These are phyloP conservation scores for Neofusicoccum sp. DNA, from an alignment of 2,329 filamentous ascomycete genomes.

Conservation along the genomic window DNA sequence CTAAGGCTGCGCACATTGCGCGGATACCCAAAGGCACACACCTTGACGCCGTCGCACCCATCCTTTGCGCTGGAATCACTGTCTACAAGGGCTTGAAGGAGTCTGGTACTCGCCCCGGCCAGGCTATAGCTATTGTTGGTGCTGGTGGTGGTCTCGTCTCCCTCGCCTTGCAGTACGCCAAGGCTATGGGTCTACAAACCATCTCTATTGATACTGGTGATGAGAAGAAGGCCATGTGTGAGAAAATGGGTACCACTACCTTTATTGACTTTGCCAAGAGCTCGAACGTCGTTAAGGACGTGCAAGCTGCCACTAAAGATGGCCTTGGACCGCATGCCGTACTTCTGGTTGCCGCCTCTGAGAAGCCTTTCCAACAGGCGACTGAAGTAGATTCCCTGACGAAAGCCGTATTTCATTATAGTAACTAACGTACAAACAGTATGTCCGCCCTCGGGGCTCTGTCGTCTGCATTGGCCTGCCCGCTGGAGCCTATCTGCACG, in stretches of 20 bases:
- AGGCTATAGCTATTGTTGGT: conserved; percentile 82
- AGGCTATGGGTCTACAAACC: conserved; percentile 82
- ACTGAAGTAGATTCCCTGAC: conserved; percentile 49
- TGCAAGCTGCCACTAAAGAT: conserved; percentile 77
- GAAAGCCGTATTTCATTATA: conserved; percentile 28
- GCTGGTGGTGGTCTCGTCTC: conserved; percentile 82
- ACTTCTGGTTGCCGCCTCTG: conserved; percentile 79
- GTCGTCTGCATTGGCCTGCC: conserved; percentile 91
- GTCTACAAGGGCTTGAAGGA: conserved; percentile 94
- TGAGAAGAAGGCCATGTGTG: conserved; percentile 72
- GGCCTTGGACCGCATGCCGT: conserved; percentile 86
- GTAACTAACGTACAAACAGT: conserved; percentile 42
- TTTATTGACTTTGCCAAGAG: conserved; percentile 81
- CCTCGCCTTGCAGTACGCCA: conserved; percentile 83
- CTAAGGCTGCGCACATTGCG: conserved; percentile 85
- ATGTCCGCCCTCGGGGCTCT: conserved; percentile 79
- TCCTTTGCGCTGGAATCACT: conserved; percentile 84
- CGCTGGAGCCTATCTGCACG: conserved; percentile 74
- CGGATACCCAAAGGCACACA: conserved; percentile 77
- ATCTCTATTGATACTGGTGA: conserved; percentile 83
- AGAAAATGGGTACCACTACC: conserved; percentile 67
- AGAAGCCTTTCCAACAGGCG: conserved; percentile 96
- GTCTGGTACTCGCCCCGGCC: conserved; percentile 71
- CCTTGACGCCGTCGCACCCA: conserved; percentile 76
- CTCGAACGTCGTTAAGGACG: conserved; percentile 79